These are phyloP conservation scores for Pyrus betulifolia DNA, from an alignment of 306 rosid genomes.

Conservation along the genomic window DNA sequence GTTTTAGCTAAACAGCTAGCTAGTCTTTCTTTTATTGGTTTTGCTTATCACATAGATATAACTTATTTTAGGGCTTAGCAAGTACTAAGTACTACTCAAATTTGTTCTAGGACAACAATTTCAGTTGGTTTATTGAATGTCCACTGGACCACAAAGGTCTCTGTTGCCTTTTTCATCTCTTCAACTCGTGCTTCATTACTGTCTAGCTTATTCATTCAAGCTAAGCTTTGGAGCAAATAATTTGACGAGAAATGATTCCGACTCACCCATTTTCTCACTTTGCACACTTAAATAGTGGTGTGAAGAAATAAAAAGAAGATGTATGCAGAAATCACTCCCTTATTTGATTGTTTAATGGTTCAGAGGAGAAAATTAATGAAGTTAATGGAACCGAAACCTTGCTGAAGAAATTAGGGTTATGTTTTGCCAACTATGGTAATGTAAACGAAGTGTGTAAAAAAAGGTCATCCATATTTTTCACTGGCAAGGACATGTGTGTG, in stretches of 20 bases:
- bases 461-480: not conserved
- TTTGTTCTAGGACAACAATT: not conserved
- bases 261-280: not conserved
- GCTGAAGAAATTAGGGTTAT: not conserved
- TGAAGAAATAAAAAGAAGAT: not conserved
- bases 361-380: not conserved
- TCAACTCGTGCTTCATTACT: not conserved
- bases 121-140: not conserved
- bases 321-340: not conserved
- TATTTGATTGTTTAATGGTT: not conserved
- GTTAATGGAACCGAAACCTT: not conserved
- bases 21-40: not conserved
- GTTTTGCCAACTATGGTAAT: not conserved
- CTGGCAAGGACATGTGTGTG: not conserved
- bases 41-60: not conserved
- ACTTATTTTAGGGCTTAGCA: not conserved
- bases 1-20: not conserved
- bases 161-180: not conserved
- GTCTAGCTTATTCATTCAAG: not conserved
- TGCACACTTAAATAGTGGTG: not conserved
- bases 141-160: constrained; percentile 14
- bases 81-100: not conserved
- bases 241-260: not conserved
- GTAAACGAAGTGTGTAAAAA: not conserved
- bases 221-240: not conserved